These are phyloP conservation scores for Casuarina glauca DNA, from an alignment of 306 rosid species.

Conservation along the genomic window DNA sequence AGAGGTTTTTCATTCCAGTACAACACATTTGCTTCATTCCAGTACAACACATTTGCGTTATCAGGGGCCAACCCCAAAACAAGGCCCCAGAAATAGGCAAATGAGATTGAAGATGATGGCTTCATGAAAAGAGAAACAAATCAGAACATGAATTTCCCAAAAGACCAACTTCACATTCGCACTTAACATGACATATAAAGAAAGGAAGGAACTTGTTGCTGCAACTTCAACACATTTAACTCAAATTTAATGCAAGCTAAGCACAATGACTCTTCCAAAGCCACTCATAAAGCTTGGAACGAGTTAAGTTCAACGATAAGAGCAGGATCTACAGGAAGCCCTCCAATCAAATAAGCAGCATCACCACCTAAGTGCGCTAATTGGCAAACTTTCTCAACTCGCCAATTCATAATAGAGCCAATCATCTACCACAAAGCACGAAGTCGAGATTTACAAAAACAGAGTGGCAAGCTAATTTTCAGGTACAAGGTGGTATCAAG, in stretches of 20 bases:
- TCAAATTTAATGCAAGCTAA: background rate
- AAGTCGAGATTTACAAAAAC: background rate
- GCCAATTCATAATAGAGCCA: background rate
- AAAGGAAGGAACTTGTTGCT: background rate
- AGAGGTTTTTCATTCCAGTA: constrained; percentile 1
- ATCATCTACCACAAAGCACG: background rate
- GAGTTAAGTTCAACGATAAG: background rate
- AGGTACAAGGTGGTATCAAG: background rate
- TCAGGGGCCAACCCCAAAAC: background rate
- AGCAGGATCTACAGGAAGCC: background rate
- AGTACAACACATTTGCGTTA: background rate
- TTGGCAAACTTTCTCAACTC: background rate
- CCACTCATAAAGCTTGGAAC: background rate
- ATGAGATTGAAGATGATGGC: background rate
- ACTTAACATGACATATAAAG: background rate
- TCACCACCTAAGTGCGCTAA: background rate
- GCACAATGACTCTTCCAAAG: background rate
- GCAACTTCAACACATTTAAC: background rate
- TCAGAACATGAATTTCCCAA: background rate
- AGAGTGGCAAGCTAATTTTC: background rate
- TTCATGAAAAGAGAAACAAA: background rate
- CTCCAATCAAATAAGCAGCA: too few species aligned
- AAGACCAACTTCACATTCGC: background rate
- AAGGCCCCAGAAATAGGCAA: background rate
- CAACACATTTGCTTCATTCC: background rate